phyloP scores from a whole-genome alignment of 2,329 filamentous ascomycete species.

The Ophiostoma piceae region DNA sequence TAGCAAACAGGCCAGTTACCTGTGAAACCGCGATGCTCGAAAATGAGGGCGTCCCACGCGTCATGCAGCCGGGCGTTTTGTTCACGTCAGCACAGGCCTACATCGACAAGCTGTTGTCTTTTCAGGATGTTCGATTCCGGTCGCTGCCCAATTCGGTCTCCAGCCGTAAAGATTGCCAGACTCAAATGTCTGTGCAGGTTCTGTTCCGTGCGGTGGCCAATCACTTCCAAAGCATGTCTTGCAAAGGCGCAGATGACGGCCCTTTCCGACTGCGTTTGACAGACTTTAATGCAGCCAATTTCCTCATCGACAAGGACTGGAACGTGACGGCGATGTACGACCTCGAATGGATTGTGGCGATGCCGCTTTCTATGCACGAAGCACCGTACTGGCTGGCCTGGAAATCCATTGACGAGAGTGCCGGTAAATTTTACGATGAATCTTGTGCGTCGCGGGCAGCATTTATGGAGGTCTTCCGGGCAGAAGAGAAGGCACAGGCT shows the following conservation, averaged over 20 bases:
- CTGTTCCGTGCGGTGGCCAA: constrained; percentile 27
- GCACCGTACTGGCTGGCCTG: constrained; percentile 33
- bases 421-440: too few species aligned
- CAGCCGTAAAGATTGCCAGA: too few species aligned
- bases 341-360: constrained; percentile 33
- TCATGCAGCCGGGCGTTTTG: constrained; percentile 31
- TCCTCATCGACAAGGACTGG: constrained; percentile 34
- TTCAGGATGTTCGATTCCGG: constrained; percentile 27
- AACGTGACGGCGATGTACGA: constrained; percentile 34
- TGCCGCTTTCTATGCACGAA: constrained; percentile 30
- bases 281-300: constrained; percentile 32
- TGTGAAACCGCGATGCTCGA: constrained; percentile 32
- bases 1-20: constrained; percentile 22
- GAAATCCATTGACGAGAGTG: constrained; percentile 22
- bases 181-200: too few species aligned
- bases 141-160: too few species aligned
- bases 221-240: constrained; percentile 7
- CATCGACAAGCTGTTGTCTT: background rate
- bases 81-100: constrained; percentile 31
- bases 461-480: background rate
- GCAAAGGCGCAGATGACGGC: background rate
- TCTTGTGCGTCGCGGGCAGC: background rate
- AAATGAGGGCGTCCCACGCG: constrained; percentile 32
- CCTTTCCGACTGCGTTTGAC: constrained; percentile 30
- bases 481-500: background rate